Conservation (phyloP, 208 protist species). For the Kentomonas sorsogonicus region DNA sequence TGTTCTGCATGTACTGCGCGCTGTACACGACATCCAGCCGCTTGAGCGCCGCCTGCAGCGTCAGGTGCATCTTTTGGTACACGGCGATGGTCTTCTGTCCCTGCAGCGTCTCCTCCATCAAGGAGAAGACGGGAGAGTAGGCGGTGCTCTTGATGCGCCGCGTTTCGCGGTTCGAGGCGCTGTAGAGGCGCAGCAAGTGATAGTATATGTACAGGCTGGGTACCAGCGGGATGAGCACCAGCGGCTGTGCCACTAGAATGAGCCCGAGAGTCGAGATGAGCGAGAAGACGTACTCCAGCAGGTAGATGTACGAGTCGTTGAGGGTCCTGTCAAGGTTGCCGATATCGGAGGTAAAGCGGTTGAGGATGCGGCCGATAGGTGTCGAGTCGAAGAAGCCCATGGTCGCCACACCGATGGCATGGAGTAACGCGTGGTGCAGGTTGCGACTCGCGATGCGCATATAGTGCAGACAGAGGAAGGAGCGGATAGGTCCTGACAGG, state of each 20-base stretch:
- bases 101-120: constrained; percentile 88
- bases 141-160: constrained; percentile 83
- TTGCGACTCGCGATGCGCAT: constrained; percentile 29
- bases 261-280: constrained; percentile 48
- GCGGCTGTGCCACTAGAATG: constrained; percentile 35
- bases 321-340: constrained; percentile 65
- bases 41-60: constrained; percentile 27
- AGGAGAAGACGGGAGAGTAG: constrained; percentile 89
- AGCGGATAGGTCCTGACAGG: constrained; percentile 34
- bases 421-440: constrained; percentile 52
- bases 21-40: constrained; percentile 53
- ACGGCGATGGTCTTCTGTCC: constrained; percentile 84
- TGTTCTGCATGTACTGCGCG: constrained; percentile 39
- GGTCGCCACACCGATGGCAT: constrained; percentile 37
- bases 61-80: constrained; percentile 33
- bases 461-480: constrained; percentile 21
- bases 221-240: constrained; percentile 39
- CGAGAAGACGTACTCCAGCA: constrained; percentile 51
- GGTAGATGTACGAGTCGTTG: constrained; percentile 43
- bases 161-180: constrained; percentile 72
- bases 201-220: constrained; percentile 81
- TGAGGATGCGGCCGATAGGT: constrained; percentile 91
- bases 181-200: constrained; percentile 87
- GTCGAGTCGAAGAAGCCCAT: constrained; percentile 94
- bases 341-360: constrained; percentile 93